Evolutionary conservation across 2,329 filamentous ascomycete genomes (phyloP).

Genomic region (Trichoderma pleuroti): DNA sequence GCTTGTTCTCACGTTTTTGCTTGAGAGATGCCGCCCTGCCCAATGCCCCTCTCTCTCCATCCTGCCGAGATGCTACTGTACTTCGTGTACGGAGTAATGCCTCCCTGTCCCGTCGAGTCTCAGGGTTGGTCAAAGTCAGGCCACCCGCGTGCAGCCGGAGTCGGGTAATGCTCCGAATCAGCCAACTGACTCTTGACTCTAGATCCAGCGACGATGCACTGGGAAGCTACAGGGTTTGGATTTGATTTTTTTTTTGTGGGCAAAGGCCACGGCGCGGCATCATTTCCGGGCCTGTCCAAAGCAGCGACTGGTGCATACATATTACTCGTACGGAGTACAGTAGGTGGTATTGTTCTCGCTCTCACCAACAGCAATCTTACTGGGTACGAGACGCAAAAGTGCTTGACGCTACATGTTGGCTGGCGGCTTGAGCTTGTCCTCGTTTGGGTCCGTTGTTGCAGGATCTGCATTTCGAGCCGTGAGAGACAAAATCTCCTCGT

Average conservation of each 20-base stretch:
- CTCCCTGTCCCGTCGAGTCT: neutral
- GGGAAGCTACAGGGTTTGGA: neutral
- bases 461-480: neutral
- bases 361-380: conserved; percentile 1
- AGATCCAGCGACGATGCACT: neutral
- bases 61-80: neutral
- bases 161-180: neutral
- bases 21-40: neutral
- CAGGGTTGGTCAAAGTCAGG: neutral
- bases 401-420: neutral
- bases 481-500: neutral
- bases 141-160: neutral
- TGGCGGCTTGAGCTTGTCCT: neutral
- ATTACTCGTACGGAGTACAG: neutral
- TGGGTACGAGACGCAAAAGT: neutral
- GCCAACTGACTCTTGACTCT: neutral
- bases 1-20: neutral
- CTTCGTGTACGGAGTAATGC: neutral
- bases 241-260: neutral
- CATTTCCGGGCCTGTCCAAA: neutral
- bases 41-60: neutral
- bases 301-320: neutral
- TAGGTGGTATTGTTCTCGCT: neutral
- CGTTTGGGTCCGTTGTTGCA: neutral
- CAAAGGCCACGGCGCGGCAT: neutral